Percentiles rank a stretch among this genome's conserved stretches.
Conservation (phyloP, 371 early-diverging fungal species). For the Nematocida sp. region DNA sequence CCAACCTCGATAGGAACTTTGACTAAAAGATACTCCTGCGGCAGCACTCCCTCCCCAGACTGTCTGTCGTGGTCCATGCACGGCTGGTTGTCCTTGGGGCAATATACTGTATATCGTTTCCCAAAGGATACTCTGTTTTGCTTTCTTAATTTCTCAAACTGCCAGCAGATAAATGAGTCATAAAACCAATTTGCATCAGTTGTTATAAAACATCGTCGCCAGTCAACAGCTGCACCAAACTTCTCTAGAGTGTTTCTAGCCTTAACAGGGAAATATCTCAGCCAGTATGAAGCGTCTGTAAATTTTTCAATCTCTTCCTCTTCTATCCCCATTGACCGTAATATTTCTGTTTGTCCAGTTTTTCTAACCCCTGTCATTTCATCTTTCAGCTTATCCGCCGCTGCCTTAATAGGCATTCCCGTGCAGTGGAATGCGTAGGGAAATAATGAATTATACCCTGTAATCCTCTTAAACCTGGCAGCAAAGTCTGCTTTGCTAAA, state of each 20-base stretch:
- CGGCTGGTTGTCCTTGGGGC: constrained; percentile 89
- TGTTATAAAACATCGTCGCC: constrained; percentile 95
- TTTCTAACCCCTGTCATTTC: constrained; percentile 76
- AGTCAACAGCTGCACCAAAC: constrained; percentile 87
- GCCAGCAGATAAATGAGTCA: constrained; percentile 97
- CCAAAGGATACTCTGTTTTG: constrained; percentile 85
- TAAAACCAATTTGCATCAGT: constrained; percentile 97
- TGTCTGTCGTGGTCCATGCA: constrained; percentile 99
- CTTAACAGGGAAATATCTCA: constrained; percentile 86
- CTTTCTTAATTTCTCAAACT: constrained; percentile 83
- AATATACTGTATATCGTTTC: constrained; percentile 94
- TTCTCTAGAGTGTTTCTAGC: constrained; percentile 78
- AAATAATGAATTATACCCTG: constrained; percentile 88
- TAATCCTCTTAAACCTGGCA: constrained; percentile 82
- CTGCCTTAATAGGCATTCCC: constrained; percentile 99
- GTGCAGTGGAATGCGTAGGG: constrained; percentile 99
- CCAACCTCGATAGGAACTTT: constrained; percentile 1
- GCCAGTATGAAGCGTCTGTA: constrained; percentile 89
- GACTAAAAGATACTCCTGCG: constrained; percentile 79
- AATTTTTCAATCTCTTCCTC: constrained; percentile 83
- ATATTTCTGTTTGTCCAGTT: constrained; percentile 74
- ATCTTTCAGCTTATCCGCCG: constrained; percentile 89
- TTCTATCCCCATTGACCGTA: constrained; percentile 81
- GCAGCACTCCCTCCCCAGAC: constrained; percentile 91
- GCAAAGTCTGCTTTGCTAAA: constrained; percentile 93